Base-by-base conservation (phyloP, 345 rosid species). In the Melastoma malabathricum region DNA sequence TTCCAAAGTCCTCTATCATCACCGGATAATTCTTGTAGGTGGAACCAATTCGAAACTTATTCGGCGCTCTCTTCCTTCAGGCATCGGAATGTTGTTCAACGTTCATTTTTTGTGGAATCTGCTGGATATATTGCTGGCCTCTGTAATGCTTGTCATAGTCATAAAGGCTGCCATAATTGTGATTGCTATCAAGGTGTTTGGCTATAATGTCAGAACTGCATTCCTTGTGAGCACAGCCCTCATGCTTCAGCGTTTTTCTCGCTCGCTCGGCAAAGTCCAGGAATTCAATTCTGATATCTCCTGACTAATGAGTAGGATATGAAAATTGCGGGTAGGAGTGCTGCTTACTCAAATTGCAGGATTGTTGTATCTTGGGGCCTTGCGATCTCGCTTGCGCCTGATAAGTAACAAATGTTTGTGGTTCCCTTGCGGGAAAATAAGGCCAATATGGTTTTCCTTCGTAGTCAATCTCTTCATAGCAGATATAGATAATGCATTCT, bases 51-150 rank as follows among this genome's bases (percentile, higher is more conserved):
- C 89, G 98, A 46, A 92, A 92, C 70, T 59, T 92, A 57, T 92
- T 92, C 59, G 88, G 95, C 7, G 98, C 98, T 52, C 98, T 92
- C 59, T 92, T 87, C 68, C 84, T 92, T 87, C 98, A 31, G 83
- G 98, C 67, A 92, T 92, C 17, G 98, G 98, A 61, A 92, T 92
- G 98, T 95, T 92, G 46, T 87, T 92, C 69, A 74, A 92, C 50
- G 97, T 92, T 15, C 97, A 83, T 52, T 92, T 92, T 69, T 74
- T 92, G n/a, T 88, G 99, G 99, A 88, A 76, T 73, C 98, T 87
- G 57, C 86, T 84, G 66, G 99, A 93, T 73, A 93, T 93, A 72
- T 76, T 93, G 72, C 72, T 93, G 20, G 99, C 94, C 22, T 82
- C 99, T 29, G 95, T 93, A 67, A 79, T 93, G 76, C 69, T 88